Conservation (phyloP, 2,329 filamentous ascomycete species). For the Apiospora marii region DNA sequence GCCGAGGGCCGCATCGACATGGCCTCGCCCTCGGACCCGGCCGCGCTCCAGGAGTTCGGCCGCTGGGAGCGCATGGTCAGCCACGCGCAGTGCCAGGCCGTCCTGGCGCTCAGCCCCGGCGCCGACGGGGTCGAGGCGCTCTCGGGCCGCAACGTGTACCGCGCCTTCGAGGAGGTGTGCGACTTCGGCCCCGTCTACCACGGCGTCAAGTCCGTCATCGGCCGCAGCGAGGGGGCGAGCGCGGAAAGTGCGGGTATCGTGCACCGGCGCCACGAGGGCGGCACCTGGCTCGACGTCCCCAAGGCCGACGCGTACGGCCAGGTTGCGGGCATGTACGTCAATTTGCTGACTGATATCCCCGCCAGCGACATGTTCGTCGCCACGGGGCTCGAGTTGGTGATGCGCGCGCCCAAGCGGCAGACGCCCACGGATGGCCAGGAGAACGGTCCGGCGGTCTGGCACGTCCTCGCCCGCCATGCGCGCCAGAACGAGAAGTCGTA, state of each 20-base stretch:
- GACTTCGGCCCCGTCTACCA: conserved; percentile 42
- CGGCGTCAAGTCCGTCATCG: conserved; percentile 34
- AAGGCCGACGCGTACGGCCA: conserved; percentile 46
- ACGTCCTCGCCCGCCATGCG: background rate
- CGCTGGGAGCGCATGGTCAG: background rate
- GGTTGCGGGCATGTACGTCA: conserved; percentile 47
- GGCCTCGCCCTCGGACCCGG: too few relatives aligned
- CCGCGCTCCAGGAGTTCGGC: background rate
- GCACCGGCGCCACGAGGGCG: background rate
- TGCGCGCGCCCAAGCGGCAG: conserved; percentile 39
- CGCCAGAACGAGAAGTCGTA: background rate
- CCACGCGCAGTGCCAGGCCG: background rate
- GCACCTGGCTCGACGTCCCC: conserved; percentile 28
- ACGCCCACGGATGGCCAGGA: background rate
- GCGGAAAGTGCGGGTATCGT: background rate
- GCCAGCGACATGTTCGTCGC: conserved; percentile 44
- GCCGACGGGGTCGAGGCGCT: conserved; percentile 41
- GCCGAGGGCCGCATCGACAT: too few relatives aligned
- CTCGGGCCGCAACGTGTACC: conserved; percentile 47
- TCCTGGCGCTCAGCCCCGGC: conserved; percentile 36
- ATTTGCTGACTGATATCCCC: conserved; percentile 42
- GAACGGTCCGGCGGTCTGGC: background rate
- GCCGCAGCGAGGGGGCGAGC: too few relatives aligned
- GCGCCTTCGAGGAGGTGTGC: conserved; percentile 44
- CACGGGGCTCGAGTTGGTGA: conserved; percentile 41